phyloP scores from a whole-genome alignment of 1,139 yeast species.

The Williopsis jadinii region DNA sequence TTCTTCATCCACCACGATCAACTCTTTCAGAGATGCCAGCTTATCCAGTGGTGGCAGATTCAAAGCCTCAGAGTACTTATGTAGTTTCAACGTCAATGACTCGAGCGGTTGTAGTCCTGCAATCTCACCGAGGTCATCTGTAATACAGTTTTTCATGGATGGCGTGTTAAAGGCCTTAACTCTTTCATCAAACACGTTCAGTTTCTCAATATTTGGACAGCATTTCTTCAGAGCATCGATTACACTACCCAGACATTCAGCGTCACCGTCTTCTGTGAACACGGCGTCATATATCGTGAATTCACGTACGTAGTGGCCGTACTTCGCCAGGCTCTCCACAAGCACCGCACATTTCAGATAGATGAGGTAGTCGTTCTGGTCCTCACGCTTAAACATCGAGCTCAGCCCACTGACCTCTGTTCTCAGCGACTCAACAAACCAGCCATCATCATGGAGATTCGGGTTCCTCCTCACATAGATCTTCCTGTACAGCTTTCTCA shows the following conservation, averaged over 20 bases:
- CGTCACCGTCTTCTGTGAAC: constrained; percentile 9
- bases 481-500: constrained; percentile 21
- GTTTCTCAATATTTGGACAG: constrained; percentile 6
- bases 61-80: constrained; percentile 5
- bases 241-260: constrained; percentile 11
- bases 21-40: constrained; percentile 4
- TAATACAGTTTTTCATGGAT: constrained; percentile 4
- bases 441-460: constrained; percentile 17
- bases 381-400: constrained; percentile 19
- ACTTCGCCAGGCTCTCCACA: constrained; percentile 14
- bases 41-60: constrained; percentile 4
- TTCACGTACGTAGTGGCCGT: constrained; percentile 8
- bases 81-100: constrained; percentile 6
- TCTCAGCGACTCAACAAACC: constrained; percentile 25
- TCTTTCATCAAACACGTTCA: constrained; percentile 6
- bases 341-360: constrained; percentile 25
- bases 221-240: constrained; percentile 1
- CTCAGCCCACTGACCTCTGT: constrained; percentile 27
- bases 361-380: constrained; percentile 28
- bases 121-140: constrained; percentile 3
- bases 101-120: background rate
- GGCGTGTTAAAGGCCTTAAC: constrained; percentile 1
- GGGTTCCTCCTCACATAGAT: constrained; percentile 26
- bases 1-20: constrained; percentile 26
- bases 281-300: constrained; percentile 7